Evolutionary conservation across 2,329 filamentous ascomycete species (phyloP).

Genomic region (Fusarium pseudoanthophilum): DNA sequence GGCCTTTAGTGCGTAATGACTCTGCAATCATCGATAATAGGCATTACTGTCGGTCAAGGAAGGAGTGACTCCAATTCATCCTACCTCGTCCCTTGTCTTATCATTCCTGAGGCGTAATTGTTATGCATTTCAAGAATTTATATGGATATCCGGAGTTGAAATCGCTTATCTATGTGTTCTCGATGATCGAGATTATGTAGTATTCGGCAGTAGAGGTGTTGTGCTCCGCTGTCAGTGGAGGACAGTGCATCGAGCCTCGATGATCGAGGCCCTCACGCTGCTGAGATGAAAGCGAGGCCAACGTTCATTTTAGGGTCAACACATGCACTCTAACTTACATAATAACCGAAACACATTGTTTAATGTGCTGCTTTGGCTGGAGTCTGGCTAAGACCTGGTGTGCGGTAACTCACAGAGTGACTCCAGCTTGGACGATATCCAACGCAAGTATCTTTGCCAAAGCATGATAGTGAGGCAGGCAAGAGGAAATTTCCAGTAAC

Average conservation of each 20-base stretch:
- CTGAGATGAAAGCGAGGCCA: not conserved
- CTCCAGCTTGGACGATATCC: no score
- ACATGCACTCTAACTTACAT: no score
- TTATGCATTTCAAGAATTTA: rapidly evolving
- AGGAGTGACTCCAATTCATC: not conserved
- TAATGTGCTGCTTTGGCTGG: no score
- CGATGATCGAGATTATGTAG: not conserved
- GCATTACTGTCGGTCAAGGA: rapidly evolving
- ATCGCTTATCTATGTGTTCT: rapidly evolving
- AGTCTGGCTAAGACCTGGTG: no score
- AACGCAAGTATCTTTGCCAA: not conserved
- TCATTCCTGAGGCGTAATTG: rapidly evolving
- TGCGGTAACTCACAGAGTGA: no score
- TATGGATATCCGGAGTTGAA: rapidly evolving
- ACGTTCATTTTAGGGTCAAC: no score
- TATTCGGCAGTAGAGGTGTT: rapidly evolving
- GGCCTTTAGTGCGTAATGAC: rapidly evolving
- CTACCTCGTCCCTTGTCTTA: no score
- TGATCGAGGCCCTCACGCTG: not conserved
- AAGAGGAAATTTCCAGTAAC: no score
- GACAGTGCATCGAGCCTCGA: not conserved
- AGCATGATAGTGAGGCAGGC: not conserved
- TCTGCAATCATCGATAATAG: rapidly evolving
- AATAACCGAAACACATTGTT: no score
- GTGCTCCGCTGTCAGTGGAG: rapidly evolving